A percentile compares a stretch with the other conserved stretches of the same genome.
These are phyloP conservation scores for Bruguiera sexangula DNA, from an alignment of 345 rosid species.

Conservation along the genomic window DNA sequence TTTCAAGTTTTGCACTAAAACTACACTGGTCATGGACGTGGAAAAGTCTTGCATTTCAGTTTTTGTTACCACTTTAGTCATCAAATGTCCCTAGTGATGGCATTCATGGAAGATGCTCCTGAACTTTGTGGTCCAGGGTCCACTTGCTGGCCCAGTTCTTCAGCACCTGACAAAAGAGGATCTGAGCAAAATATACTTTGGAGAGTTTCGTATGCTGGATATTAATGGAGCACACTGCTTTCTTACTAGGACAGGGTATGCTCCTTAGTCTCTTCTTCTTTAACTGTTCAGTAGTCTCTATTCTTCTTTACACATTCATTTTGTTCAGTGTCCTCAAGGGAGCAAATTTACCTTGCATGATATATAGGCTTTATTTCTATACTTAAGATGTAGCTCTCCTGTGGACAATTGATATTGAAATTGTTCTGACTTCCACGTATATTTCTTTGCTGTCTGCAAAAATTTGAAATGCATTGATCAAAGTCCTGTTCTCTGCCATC, in stretches of 20 bases:
- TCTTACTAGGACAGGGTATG: constrained; percentile 96
- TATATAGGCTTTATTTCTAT: background rate
- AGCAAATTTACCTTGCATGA: background rate
- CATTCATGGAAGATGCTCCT: background rate
- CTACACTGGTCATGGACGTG: too few relatives aligned
- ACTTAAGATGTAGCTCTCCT: too few relatives aligned
- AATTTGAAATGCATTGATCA: too few relatives aligned
- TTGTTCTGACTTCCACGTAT: too few relatives aligned
- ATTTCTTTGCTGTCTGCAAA: too few relatives aligned
- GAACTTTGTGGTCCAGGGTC: constrained; percentile 55
- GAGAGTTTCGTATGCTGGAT: constrained; percentile 76
- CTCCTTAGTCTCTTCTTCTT: constrained; percentile 10
- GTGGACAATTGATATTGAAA: too few relatives aligned
- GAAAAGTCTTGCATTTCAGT: too few relatives aligned
- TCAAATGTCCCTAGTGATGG: background rate
- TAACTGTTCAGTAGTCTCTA: background rate
- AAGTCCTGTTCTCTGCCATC: background rate
- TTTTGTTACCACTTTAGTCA: too few relatives aligned
- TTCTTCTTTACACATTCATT: background rate
- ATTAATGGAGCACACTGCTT: constrained; percentile 79
- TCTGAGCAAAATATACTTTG: constrained; percentile 88
- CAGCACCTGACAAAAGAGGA: constrained; percentile 87
- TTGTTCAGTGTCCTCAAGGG: background rate
- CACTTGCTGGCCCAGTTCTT: constrained; percentile 89
- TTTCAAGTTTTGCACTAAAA: too few relatives aligned